Evolutionary conservation across 768 basidiomycete genomes (phyloP).

Genomic region (Psilocybe sp.): DNA sequence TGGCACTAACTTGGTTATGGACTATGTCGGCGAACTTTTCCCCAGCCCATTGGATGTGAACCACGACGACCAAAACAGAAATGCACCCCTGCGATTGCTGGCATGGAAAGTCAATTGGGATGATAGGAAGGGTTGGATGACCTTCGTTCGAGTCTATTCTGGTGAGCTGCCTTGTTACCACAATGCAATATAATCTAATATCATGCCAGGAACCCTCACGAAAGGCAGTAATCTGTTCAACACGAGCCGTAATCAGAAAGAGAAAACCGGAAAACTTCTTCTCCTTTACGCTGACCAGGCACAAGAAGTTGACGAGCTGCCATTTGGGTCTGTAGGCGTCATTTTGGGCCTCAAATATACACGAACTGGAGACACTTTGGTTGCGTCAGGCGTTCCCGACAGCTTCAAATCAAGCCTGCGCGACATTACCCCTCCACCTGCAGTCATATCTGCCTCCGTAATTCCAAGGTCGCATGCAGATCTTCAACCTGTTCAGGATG

Average conservation of each 20-base stretch:
- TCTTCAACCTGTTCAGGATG: slow-evolving; percentile 72
- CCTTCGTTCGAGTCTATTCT: slow-evolving; percentile 86
- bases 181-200: slow-evolving; percentile 1
- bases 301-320: slow-evolving; percentile 75
- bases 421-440: slow-evolving; percentile 73
- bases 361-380: slow-evolving; percentile 83
- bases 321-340: slow-evolving; percentile 83
- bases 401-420: slow-evolving; percentile 43
- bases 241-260: slow-evolving; percentile 62
- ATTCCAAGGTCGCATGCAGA: slow-evolving; percentile 81
- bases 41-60: slow-evolving; percentile 73
- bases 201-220: slow-evolving; percentile 58
- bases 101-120: slow-evolving; percentile 94
- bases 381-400: slow-evolving; percentile 44
- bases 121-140: slow-evolving; percentile 84
- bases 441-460: slow-evolving; percentile 83
- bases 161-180: slow-evolving; percentile 40
- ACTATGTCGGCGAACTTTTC: slow-evolving; percentile 78
- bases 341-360: slow-evolving; percentile 81
- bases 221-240: slow-evolving; percentile 64
- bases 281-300: slow-evolving; percentile 76
- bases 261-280: slow-evolving; percentile 72
- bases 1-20: slow-evolving; percentile 77
- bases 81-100: slow-evolving; percentile 56
- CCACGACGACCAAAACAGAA: slow-evolving; percentile 39